Base-by-base conservation (phyloP, 2,329 filamentous ascomycete genomes). In the Epichloe baconii region DNA sequence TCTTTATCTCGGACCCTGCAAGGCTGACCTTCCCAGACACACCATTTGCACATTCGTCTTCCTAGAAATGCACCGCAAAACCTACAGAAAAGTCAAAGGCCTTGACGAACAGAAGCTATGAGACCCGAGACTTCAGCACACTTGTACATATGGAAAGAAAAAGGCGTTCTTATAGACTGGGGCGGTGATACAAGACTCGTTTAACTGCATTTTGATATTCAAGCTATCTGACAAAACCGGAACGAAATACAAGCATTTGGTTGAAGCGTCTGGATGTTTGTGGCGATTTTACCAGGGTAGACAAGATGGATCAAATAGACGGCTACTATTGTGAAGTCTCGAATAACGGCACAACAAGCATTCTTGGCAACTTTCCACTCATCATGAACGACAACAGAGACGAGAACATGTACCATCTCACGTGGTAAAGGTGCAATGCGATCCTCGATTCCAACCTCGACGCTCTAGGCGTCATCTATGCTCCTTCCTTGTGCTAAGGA, bases 31-130 rank as follows among this genome's bases (percentile, higher is more conserved):
- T 8, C 38, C 46, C 47, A 80, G 78, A 37, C 88, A 95, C 71
- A 95, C 88, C 7, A 86, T 95, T 54, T 84, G 85, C 59, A 95
- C 88, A 37, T 90, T 95, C 66, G 65, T 95, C 61, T 90, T 93
- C 66, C 66, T 95, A 62, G 88, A 95, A 66, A 82, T 88, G 65
- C 88, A 95, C 68, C 88, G 90, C 71, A 87, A 84, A 67, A 66
- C 82, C 26, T 94, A 88, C 68, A 76, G 77, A 65, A 73, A 72
- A 55, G 55, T 80, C 49, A 70, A 72, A 55, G 74, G 68, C 48
- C 54, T 64, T 43, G 61, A 65, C 37, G 57, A 61, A 34, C 50
- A 49, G 11, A 55, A 57, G 43, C 40, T 62, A 51, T 66, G 62
- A 56, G 12, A 21, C 10, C 21, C 19, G 5, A 8, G 10, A 14